Base-by-base conservation (phyloP, 2,329 filamentous ascomycete species). In the Pyrenochaeta sp. region DNA sequence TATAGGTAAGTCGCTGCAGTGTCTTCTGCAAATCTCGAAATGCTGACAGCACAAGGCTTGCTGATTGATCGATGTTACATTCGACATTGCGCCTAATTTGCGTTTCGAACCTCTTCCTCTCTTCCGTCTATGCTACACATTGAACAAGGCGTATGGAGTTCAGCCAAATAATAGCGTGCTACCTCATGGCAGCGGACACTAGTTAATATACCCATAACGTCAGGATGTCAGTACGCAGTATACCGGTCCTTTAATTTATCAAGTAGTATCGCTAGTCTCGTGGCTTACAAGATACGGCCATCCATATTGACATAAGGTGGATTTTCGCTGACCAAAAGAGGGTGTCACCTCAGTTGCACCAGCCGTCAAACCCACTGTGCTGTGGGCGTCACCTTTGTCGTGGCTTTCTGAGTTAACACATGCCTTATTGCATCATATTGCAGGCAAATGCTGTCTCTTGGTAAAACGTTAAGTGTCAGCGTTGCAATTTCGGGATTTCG, bases 1-100 rank as follows among this genome's bases (percentile, higher is more conserved):
- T 99, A 99, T 78, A 87, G 92, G 72, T 80, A 54, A 52, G 72
- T 62, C 12, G 6, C 27, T 4, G 22, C 34, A n/a, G 9, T 27
- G 6, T 42, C 1, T 15, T 2, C 22, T 24, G 3, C 42, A n/a
- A 47, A 6, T 24, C 12, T 13, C 24, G 22, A 12, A 45, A 6
- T 52, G 34, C 62, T 69, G 45, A 71, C 52, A 9, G 27, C 39
- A 19, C 32, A 44, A 72, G 69, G 54, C 68, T 72, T 44, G 69
- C 68, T 47, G 69, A 73, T 54, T 72, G 54, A 45, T 13, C 3
- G 19, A 12, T 5, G 13, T 2, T 27, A 27, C 19, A 22, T n/a
- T n/a, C 24, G 9, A 28, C 10, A 19, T 28, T 27, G 9, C 13
- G 13, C 25, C 24, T 22, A 44, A 13, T 44, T 27, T 22, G 5